Base-by-base conservation (phyloP, 805 yeast species). In the Lachancea cidri region DNA sequence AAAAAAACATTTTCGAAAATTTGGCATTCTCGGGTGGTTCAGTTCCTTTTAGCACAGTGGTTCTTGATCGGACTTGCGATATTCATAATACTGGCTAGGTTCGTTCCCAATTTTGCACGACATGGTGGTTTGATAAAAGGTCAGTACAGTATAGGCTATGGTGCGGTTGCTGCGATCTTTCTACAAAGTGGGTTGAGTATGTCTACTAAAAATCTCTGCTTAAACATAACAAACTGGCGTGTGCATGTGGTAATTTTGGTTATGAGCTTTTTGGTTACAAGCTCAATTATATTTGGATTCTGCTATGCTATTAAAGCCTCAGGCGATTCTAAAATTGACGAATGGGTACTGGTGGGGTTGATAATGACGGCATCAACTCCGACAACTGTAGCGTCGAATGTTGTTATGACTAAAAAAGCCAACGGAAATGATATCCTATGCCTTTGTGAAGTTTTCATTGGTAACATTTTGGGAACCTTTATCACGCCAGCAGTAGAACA, bases 341-440 rank as follows among this genome's bases (percentile, higher is more conserved):
- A 75, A 25, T 86, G 93, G 86, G 73, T 86, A 50, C 66, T 88
- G 17, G 83, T 83, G 11, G 96, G 96, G 1, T 62, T 88, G 44
- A 76, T 88, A 15, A 83, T 86, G 35, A 84, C 95, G 2, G 85
- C 86, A 22, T 76, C 91, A 9, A 85, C 94, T 60, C 96, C 96
- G 20, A 88, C 96, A 6, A 88, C 96, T 0, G 95, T 88, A 15
- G 78, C 89, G 0, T 86, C 96, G 2, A 88, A 88, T 58, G 96
- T 88, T 20, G 89, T 88, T 20, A 88, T 88, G 96, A 88, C 96
- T 4, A 73, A 79, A 39, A 75, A 75, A 44, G 95, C 96, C 0
- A 79, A 82, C 49, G 96, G 96, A 6, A 86, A 87, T 61, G 89
- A 78, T 49, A 64, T 83, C 14, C 64, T 87, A 39, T 81, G 95